Conservation (phyloP, 2,329 filamentous ascomycete species). For the Sarocladium brachiariae region DNA sequence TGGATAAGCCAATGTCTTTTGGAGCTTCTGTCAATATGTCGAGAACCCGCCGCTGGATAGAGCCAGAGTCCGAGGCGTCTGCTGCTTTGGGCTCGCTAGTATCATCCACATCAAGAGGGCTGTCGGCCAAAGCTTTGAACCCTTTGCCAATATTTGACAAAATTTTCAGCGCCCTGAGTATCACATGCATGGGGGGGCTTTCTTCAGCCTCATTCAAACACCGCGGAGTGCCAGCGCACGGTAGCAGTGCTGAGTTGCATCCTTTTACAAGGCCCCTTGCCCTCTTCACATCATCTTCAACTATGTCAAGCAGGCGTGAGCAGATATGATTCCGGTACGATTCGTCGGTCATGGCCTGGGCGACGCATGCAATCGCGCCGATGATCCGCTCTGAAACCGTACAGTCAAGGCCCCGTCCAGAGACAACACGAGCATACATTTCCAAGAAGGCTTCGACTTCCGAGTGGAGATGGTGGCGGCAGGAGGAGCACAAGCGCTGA, state of each 20-base stretch:
- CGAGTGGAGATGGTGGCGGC: constrained; percentile 58
- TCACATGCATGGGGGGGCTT: constrained; percentile 42
- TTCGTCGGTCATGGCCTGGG: constrained; percentile 62
- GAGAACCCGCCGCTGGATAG: constrained; percentile 40
- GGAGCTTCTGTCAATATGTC: constrained; percentile 41
- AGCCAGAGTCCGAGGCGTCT: constrained; percentile 16
- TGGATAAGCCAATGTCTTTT: constrained; percentile 46
- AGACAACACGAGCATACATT: constrained; percentile 60
- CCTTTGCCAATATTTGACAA: constrained; percentile 65
- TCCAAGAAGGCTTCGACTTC: constrained; percentile 63
- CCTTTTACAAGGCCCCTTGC: constrained; percentile 17
- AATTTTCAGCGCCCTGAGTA: constrained; percentile 55
- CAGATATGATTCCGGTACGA: constrained; percentile 46
- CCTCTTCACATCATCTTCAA: constrained; percentile 48
- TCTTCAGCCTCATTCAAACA: constrained; percentile 24
- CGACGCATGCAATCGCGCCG: constrained; percentile 66
- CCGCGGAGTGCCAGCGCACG: constrained; percentile 18
- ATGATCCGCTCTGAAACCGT: constrained; percentile 67
- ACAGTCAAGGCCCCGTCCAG: constrained; percentile 51
- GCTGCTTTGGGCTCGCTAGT: constrained; percentile 22
- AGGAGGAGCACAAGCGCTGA: constrained; percentile 66
- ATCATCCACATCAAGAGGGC: constrained; percentile 59
- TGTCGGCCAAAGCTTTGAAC: constrained; percentile 61
- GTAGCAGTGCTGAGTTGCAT: constrained; percentile 10
- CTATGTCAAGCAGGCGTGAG: constrained; percentile 50